phyloP scores from a whole-genome alignment of 2,329 filamentous ascomycete genomes.

The Lasiodiplodia gonubiensis region DNA sequence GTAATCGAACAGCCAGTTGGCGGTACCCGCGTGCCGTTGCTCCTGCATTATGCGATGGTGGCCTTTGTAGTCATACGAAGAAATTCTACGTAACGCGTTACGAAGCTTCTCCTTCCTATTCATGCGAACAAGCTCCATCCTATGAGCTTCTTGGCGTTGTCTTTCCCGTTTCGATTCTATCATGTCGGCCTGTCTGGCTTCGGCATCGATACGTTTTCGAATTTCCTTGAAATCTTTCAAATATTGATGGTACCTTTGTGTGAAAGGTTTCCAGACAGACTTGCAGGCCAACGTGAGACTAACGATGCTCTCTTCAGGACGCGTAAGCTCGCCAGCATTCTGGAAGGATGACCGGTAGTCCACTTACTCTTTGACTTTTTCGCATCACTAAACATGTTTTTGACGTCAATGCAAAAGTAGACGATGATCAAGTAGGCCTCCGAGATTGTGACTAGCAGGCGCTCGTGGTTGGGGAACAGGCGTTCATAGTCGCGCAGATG shows the following conservation, averaged over 20 bases:
- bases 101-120: conserved; percentile 28
- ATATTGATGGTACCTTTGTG: conserved; percentile 31
- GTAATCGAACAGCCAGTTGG: conserved; percentile 30
- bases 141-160: conserved; percentile 32
- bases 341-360: not conserved
- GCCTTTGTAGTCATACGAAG: conserved; percentile 30
- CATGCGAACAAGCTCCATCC: conserved; percentile 30
- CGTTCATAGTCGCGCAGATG: conserved; percentile 34
- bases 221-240: conserved; percentile 33
- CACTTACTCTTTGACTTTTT: conserved; percentile 26
- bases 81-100: conserved; percentile 29
- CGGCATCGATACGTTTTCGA: conserved; percentile 32
- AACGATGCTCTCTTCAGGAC: not conserved
- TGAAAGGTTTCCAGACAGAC: conserved; percentile 34
- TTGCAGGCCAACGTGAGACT: conserved; percentile 29
- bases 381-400: conserved; percentile 31
- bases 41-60: conserved; percentile 29
- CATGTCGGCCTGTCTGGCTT: conserved; percentile 34
- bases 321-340: too few relatives aligned
- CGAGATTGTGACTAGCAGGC: conserved; percentile 32
- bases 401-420: conserved; percentile 32
- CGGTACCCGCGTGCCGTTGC: conserved; percentile 31
- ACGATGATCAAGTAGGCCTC: conserved; percentile 34
- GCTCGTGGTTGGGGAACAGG: conserved; percentile 33
- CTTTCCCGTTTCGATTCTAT: conserved; percentile 31